Conservation (phyloP, 2,329 filamentous ascomycete species). For the Sarocladium oryzae region DNA sequence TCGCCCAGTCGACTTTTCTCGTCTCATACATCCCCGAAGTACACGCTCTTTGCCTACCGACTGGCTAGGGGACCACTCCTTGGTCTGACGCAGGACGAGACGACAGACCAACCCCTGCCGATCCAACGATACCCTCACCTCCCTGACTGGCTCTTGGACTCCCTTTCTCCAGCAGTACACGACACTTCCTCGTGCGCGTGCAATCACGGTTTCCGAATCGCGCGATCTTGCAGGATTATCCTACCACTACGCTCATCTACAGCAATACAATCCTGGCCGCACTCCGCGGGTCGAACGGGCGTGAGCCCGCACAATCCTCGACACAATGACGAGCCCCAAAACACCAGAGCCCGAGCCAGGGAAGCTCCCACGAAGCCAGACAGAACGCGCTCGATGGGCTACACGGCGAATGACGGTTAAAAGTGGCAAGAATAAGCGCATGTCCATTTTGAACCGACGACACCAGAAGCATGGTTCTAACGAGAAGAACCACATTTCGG, state of each 20-base stretch:
- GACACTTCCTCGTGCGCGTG: background rate
- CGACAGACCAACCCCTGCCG: background rate
- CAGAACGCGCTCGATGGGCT: slow-evolving; percentile 87
- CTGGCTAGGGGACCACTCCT: background rate
- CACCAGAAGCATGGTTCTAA: slow-evolving; percentile 53
- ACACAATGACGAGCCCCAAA: slow-evolving; percentile 14
- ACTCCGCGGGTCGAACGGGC: slow-evolving; percentile 4
- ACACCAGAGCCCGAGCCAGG: slow-evolving; percentile 8
- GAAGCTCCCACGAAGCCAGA: slow-evolving; percentile 22
- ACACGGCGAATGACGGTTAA: slow-evolving; percentile 79
- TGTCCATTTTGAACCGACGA: slow-evolving; percentile 72
- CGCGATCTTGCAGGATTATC: background rate
- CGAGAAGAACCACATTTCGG: slow-evolving; percentile 57
- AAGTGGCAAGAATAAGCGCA: slow-evolving; percentile 71
- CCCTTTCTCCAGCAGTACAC: background rate
- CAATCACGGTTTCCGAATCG: background rate
- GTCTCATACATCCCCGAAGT: background rate
- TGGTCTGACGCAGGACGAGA: background rate
- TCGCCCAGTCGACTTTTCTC: background rate
- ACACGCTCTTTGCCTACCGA: slow-evolving; percentile 4
- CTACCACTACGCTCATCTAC: background rate
- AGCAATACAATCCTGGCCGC: background rate
- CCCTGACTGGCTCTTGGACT: background rate
- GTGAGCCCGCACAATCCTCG: background rate
- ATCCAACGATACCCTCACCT: slow-evolving; percentile 8